Conservation (phyloP, 1,284 basidiomycete genomes). For the Kalmanozyma brasiliensis region DNA sequence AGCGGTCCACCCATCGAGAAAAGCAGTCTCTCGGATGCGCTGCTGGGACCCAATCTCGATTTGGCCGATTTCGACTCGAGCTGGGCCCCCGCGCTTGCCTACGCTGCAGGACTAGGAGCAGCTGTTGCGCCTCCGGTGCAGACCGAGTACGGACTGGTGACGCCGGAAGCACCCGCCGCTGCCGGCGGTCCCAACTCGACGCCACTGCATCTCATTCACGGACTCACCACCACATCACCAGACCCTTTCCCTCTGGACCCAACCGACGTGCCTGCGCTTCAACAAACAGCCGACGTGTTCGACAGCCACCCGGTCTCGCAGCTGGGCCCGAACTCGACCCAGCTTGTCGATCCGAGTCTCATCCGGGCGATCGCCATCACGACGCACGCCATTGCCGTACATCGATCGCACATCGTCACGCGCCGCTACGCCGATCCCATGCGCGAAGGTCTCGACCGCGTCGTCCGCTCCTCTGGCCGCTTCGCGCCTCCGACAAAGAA, state of each 20-base stretch:
- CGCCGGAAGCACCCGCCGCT: slow-evolving; percentile 33
- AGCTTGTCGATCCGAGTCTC: slow-evolving; percentile 57
- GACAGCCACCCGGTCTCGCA: slow-evolving; percentile 23
- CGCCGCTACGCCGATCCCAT: slow-evolving; percentile 64
- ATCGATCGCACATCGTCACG: slow-evolving; percentile 62
- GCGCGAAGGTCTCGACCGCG: slow-evolving; percentile 55
- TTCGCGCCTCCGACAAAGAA: slow-evolving; percentile 4
- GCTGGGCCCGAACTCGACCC: slow-evolving; percentile 18
- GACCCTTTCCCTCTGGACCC: slow-evolving; percentile 63
- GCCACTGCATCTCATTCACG: slow-evolving; percentile 65
- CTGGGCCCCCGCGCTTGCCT: slow-evolving; percentile 56
- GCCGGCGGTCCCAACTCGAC: slow-evolving; percentile 63
- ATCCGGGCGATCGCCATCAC: slow-evolving; percentile 65
- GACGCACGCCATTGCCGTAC: slow-evolving; percentile 57
- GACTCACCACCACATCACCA: slow-evolving; percentile 58
- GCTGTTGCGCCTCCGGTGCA: slow-evolving; percentile 21
- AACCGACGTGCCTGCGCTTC: slow-evolving; percentile 57
- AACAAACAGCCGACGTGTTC: slow-evolving; percentile 37
- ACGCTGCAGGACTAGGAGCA: slow-evolving; percentile 54
- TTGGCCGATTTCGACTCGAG: slow-evolving; percentile 61
- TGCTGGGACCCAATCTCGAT: slow-evolving; percentile 59
- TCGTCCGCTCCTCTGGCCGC: slow-evolving; percentile 47
- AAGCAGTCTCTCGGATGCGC: slow-evolving; percentile 49
- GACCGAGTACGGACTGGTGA: slow-evolving; percentile 44
- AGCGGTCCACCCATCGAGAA: slow-evolving; percentile 64